Evolutionary conservation across 768 basidiomycete genomes (phyloP).

Genomic region (Boletus sensibilis): DNA sequence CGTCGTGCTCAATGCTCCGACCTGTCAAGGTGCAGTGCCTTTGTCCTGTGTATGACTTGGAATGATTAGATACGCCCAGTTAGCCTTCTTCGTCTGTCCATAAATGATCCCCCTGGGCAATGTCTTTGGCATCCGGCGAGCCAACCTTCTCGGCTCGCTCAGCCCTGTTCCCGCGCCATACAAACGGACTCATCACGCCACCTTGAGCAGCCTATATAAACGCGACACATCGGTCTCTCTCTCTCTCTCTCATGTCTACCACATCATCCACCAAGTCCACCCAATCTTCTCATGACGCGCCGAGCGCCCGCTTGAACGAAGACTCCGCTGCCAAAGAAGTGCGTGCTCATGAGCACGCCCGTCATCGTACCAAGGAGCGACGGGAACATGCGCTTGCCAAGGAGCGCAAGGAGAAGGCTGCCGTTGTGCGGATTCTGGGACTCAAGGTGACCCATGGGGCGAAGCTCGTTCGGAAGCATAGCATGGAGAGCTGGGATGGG

Average conservation of each 20-base stretch:
- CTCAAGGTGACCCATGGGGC: conserved; percentile 17
- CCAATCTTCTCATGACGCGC: conserved; percentile 19
- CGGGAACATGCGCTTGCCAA: conserved; percentile 30
- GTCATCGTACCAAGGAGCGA: conserved; percentile 34
- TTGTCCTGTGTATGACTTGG: conserved; percentile 18
- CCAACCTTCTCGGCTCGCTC: conserved; percentile 19
- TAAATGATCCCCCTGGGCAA: conserved; percentile 1
- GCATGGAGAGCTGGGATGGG: conserved; percentile 33
- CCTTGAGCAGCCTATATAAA: conserved; percentile 33
- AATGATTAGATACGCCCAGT: conserved; percentile 9
- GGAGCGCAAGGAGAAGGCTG: conserved; percentile 33
- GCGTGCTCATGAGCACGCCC: conserved; percentile 34
- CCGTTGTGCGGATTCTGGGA: conserved; percentile 14
- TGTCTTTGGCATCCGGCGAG: not conserved
- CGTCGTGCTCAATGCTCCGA: conserved; percentile 3
- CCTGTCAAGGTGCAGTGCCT: conserved; percentile 26
- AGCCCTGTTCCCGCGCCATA: conserved; percentile 23
- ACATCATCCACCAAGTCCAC: conserved; percentile 24
- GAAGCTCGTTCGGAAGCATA: conserved; percentile 25
- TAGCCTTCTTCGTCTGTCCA: conserved; percentile 7
- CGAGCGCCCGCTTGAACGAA: conserved; percentile 17
- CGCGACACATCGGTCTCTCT: not conserved
- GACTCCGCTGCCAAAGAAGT: conserved; percentile 25
- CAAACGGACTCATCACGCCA: conserved; percentile 22
- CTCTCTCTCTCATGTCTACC: conserved; percentile 31